Percentiles rank a stretch among this genome's conserved stretches.
Conservation (phyloP, 139 green algal genomes). For the Pleodorina starrii region DNA sequence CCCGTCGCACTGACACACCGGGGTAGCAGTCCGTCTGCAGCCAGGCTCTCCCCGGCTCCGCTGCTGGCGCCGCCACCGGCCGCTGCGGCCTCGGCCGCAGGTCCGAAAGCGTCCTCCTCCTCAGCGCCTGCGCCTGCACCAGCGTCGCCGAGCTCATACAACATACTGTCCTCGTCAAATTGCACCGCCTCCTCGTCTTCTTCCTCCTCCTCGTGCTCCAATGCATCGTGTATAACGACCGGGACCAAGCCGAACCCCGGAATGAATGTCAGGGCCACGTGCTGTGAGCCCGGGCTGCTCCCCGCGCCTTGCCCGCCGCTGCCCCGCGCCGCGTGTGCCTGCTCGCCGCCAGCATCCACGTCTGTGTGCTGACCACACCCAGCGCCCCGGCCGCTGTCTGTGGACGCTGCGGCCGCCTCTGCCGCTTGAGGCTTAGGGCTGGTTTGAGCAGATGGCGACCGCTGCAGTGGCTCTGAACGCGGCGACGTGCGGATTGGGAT, state of each 20-base stretch:
- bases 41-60: no score
- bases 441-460: neutral
- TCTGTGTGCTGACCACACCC: neutral
- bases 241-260: slow-evolving; percentile 35
- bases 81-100: no score
- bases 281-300: neutral
- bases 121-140: no score
- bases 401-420: neutral
- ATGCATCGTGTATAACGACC: neutral
- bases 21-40: no score
- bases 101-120: no score
- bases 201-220: neutral
- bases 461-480: neutral
- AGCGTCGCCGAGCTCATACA: no score
- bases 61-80: no score
- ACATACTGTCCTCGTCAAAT: neutral
- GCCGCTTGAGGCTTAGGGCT: neutral
- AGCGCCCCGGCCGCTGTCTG: neutral
- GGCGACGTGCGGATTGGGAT: neutral
- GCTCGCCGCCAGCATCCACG: neutral
- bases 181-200: neutral
- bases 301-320: neutral
- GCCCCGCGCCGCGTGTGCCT: neutral
- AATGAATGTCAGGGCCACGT: slow-evolving; percentile 31
- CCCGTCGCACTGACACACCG: no score